phyloP scores from a whole-genome alignment of 805 yeast species.

The Barnettozyma sucrosica region DNA sequence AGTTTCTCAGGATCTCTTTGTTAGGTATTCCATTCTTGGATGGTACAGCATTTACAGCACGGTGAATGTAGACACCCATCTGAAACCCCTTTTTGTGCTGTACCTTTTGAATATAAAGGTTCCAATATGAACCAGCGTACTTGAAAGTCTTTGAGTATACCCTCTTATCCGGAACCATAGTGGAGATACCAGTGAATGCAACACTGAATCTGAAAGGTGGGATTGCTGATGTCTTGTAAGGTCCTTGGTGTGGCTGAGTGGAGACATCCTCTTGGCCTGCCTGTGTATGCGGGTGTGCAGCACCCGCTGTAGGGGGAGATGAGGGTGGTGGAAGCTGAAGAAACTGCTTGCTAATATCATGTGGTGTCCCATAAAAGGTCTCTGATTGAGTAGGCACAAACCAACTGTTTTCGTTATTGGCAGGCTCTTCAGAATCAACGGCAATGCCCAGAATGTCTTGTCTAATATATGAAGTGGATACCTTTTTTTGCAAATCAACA shows the following conservation, averaged over 20 bases:
- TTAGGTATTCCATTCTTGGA: slow-evolving; percentile 36
- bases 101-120: slow-evolving; percentile 46
- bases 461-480: slow-evolving; percentile 30
- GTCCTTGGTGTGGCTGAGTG: slow-evolving; percentile 19
- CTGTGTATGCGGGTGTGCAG: not conserved
- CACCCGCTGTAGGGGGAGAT: slow-evolving; percentile 9
- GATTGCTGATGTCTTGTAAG: slow-evolving; percentile 34
- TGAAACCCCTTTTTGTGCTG: slow-evolving; percentile 38
- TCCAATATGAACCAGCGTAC: slow-evolving; percentile 63
- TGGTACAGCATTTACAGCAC: slow-evolving; percentile 37
- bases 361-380: slow-evolving; percentile 41
- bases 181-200: slow-evolving; percentile 43
- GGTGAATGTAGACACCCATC: slow-evolving; percentile 51
- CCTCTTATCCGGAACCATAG: slow-evolving; percentile 39
- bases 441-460: slow-evolving; percentile 20
- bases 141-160: slow-evolving; percentile 47
- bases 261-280: slow-evolving; percentile 7
- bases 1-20: slow-evolving; percentile 30
- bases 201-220: slow-evolving; percentile 53
- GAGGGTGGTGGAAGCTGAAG: slow-evolving; percentile 1
- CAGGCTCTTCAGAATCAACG: slow-evolving; percentile 24
- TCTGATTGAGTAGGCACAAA: slow-evolving; percentile 43
- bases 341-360: slow-evolving; percentile 27
- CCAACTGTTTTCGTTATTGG: slow-evolving; percentile 29
- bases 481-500: slow-evolving; percentile 35